phyloP scores from a whole-genome alignment of 2,329 filamentous ascomycete genomes.

The Diaporthe sp. region DNA sequence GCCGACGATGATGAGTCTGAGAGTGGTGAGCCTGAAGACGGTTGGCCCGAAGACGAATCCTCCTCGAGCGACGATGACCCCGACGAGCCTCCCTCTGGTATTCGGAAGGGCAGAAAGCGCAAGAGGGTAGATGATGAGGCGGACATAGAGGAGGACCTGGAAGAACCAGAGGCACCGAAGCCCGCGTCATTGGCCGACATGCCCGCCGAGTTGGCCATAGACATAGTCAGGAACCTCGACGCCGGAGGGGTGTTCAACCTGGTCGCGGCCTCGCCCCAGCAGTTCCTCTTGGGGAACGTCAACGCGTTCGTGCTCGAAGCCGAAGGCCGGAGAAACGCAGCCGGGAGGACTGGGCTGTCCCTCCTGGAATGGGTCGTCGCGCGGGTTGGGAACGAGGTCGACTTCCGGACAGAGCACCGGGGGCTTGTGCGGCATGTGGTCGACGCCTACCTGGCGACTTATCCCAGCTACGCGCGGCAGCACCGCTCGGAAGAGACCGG shows the following conservation, averaged over 20 bases:
- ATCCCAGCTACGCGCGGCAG: background rate
- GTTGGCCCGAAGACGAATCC: background rate
- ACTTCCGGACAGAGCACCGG: background rate
- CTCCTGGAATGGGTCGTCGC: background rate
- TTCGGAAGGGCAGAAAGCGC: background rate
- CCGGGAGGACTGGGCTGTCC: background rate
- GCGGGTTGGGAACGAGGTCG: background rate
- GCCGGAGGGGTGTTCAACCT: background rate
- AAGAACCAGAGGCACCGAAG: background rate
- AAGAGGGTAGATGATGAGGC: background rate
- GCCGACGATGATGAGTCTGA: background rate
- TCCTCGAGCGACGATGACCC: background rate
- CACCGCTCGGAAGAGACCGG: background rate
- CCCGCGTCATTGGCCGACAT: background rate
- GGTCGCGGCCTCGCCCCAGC: background rate
- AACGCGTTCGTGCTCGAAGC: conserved; percentile 4
- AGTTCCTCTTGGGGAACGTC: background rate
- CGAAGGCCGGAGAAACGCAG: background rate
- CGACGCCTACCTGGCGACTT: background rate
- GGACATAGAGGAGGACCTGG: background rate
- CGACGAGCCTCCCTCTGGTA: background rate
- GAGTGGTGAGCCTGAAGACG: background rate
- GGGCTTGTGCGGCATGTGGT: background rate
- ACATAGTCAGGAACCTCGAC: conserved; percentile 2
- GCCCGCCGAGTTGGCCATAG: background rate